Conservation (phyloP, 2,329 filamentous ascomycete genomes). For the Nectriaceae sp. region DNA sequence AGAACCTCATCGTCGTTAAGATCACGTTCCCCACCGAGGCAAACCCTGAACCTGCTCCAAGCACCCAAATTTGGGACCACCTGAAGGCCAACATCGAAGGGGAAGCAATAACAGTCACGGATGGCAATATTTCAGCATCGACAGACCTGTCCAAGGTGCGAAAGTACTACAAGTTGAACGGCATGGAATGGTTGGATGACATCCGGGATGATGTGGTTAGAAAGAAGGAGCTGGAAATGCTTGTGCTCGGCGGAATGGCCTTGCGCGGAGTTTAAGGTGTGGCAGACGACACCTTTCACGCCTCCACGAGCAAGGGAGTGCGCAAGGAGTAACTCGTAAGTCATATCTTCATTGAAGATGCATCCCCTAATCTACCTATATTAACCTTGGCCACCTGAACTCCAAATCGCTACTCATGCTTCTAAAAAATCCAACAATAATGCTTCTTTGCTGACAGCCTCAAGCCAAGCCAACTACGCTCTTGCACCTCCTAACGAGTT, state of each 20-base stretch:
- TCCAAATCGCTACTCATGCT: constrained; percentile 32
- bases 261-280: constrained; percentile 41
- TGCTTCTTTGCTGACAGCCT: not conserved
- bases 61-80: constrained; percentile 58
- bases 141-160: constrained; percentile 70
- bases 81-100: constrained; percentile 65
- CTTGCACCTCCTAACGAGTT: constrained; percentile 59
- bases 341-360: constrained; percentile 24
- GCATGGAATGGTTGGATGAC: constrained; percentile 51
- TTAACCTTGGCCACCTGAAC: constrained; percentile 27
- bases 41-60: constrained; percentile 42
- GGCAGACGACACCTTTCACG: not conserved
- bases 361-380: not conserved
- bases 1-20: constrained; percentile 78
- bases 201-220: constrained; percentile 45
- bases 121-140: constrained; percentile 59
- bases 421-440: constrained; percentile 10
- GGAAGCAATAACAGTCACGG: constrained; percentile 56
- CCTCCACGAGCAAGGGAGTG: not conserved
- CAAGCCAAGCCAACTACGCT: constrained; percentile 39
- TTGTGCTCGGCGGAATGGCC: constrained; percentile 77
- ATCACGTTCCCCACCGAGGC: constrained; percentile 56
- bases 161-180: constrained; percentile 85
- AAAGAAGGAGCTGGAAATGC: constrained; percentile 62
- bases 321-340: constrained; percentile 20